These are phyloP conservation scores for Cytospora chrysosperma DNA, from an alignment of 2,329 filamentous ascomycete genomes.

Conservation along the genomic window DNA sequence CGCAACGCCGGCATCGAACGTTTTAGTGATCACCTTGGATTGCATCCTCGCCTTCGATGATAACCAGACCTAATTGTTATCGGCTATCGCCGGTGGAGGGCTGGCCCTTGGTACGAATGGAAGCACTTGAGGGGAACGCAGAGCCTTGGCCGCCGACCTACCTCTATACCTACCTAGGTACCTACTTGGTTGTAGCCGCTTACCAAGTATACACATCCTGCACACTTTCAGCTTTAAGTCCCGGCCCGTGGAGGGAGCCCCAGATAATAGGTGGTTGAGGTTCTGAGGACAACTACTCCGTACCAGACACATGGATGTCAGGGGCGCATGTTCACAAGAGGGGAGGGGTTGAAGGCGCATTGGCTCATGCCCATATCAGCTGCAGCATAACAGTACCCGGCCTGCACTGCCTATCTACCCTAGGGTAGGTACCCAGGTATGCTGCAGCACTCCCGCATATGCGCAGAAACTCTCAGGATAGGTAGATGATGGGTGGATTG, in stretches of 20 bases:
- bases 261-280: neutral
- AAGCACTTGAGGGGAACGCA: neutral
- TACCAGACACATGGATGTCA: neutral
- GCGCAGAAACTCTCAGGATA: conserved; percentile 1
- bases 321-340: neutral
- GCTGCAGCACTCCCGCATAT: neutral
- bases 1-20: conserved; percentile 12
- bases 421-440: too few species aligned
- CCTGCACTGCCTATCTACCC: neutral
- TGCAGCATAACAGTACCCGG: conserved; percentile 1
- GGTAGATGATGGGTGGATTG: neutral
- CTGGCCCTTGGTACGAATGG: neutral
- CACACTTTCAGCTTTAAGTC: neutral
- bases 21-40: neutral
- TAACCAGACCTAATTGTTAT: neutral
- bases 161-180: too few species aligned
- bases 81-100: neutral
- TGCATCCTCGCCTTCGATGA: neutral
- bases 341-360: neutral
- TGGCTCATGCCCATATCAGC: neutral
- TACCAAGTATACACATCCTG: too few species aligned
- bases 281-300: too few species aligned
- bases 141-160: neutral
- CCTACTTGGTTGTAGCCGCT: too few species aligned
- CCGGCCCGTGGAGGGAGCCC: neutral